Evolutionary conservation across 306 rosid species (phyloP).

Genomic region (Glycyrrhiza uralensis): DNA sequence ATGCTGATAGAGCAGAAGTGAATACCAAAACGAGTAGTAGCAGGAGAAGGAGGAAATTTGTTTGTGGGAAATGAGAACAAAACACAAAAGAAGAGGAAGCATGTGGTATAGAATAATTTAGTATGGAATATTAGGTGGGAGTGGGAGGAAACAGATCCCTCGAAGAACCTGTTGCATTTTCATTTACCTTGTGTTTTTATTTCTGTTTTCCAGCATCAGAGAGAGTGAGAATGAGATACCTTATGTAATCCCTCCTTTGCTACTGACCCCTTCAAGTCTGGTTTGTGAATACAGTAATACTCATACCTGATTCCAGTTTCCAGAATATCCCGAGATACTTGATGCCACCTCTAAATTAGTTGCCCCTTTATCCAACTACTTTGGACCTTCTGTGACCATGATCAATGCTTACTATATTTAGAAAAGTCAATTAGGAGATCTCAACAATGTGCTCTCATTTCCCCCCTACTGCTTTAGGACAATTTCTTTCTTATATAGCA

Average conservation of each 20-base stretch:
- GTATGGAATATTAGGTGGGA: background rate
- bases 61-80: background rate
- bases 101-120: background rate
- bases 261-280: background rate
- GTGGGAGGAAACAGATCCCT: background rate
- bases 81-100: background rate
- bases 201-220: conserved; percentile 4
- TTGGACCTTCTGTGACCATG: background rate
- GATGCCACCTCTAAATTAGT: background rate
- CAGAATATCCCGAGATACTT: background rate
- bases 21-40: background rate
- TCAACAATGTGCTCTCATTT: background rate
- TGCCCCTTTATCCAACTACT: background rate
- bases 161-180: background rate
- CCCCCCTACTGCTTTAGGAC: background rate
- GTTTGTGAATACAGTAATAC: background rate
- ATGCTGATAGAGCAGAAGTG: background rate
- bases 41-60: background rate
- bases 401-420: background rate
- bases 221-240: background rate
- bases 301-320: background rate
- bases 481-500: background rate
- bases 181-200: background rate
- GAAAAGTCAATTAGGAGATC: background rate
- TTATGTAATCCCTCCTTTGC: background rate